Base-by-base conservation (phyloP, 164 flowering plant species). In the Echeveria elegans region DNA sequence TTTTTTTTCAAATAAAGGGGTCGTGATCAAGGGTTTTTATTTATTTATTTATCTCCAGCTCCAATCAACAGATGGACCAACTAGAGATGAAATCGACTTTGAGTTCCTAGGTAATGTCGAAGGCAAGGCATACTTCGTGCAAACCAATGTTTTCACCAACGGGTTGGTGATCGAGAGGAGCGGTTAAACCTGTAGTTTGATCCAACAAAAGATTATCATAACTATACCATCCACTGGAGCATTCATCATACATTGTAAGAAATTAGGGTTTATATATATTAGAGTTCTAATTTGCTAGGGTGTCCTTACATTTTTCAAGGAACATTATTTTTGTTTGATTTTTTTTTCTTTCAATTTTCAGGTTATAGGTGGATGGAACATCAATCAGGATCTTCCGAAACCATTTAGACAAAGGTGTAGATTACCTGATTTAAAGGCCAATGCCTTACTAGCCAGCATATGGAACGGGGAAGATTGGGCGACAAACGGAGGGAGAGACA, bases 401-500 rank as follows among this genome's bases (percentile, higher is more conserved):
- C 26, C 45, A 41, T 5, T 62, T 34, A 4, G 36, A 36, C 0
- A 67, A 63, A 19, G 88, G 86, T 10, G 82, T 77, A 0, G 19
- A 23, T 16, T 88, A 79, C 72, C 89, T 88, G 32, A 43, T 6
- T 29, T 6, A 70, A 0, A 64, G 75, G 26, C 77, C 95, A 15
- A 82, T 85, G 91, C 24, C 26, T 21, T 8, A 71, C 16, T 28
- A 40, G 12, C 71, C 16, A 71, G 73, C 66, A 71, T 88, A 48
- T 86, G 90, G 90, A 66, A 88, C 48, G 95, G 85, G 19, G 70
- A 68, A 1, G 73, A 68, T 1, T 88, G 95, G 91, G 95, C 91
- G 3, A 85, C 86, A 0, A n/a, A n/a, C n/a, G n/a, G n/a, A n/a
- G 77, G 75, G 45, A 26, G 80, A 79, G 74, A 72, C 29, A 30